phyloP scores from a whole-genome alignment of 2,329 filamentous ascomycete genomes.

The Lachnellula arida region DNA sequence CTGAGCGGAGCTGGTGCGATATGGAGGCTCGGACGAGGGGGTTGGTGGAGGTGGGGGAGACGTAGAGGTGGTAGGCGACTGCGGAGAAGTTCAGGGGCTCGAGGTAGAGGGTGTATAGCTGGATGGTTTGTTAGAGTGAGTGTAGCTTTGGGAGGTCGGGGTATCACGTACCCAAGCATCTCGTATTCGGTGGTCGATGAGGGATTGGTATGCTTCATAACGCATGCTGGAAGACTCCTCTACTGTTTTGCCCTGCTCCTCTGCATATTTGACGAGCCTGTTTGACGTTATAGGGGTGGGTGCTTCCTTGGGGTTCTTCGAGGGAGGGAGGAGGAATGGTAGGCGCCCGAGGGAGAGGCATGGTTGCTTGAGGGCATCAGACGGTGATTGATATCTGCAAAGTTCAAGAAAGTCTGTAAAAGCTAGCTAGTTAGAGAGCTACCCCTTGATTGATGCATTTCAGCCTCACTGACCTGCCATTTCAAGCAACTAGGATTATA shows the following conservation, averaged over 20 bases:
- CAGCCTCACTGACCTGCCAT: slow-evolving; percentile 70
- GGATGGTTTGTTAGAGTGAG: slow-evolving; percentile 3
- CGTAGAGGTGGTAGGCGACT: slow-evolving; percentile 69
- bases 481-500: slow-evolving; percentile 92
- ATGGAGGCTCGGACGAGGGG: slow-evolving; percentile 58
- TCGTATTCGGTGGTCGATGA: slow-evolving; percentile 73
- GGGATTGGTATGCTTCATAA: slow-evolving; percentile 69
- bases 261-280: slow-evolving; percentile 66
- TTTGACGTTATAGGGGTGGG: slow-evolving; percentile 51
- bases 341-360: slow-evolving; percentile 83
- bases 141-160: neutral
- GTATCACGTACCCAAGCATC: slow-evolving; percentile 70
- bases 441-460: neutral
- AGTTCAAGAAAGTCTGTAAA: slow-evolving; percentile 72
- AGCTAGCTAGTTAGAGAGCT: slow-evolving; percentile 9
- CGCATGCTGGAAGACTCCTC: slow-evolving; percentile 44
- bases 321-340: slow-evolving; percentile 71
- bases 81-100: slow-evolving; percentile 57
- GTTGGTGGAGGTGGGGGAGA: slow-evolving; percentile 59
- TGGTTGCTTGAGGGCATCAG: slow-evolving; percentile 80
- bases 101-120: slow-evolving; percentile 81
- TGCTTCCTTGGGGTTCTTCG: slow-evolving; percentile 31
- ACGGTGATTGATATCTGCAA: slow-evolving; percentile 64
- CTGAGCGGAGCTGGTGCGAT: slow-evolving; percentile 61
- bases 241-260: slow-evolving; percentile 43